Evolutionary conservation across 2,329 filamentous ascomycete genomes (phyloP), one percentile per base, ranked within the genome.

Genomic region (Ophiosphaerella narmari): DNA sequence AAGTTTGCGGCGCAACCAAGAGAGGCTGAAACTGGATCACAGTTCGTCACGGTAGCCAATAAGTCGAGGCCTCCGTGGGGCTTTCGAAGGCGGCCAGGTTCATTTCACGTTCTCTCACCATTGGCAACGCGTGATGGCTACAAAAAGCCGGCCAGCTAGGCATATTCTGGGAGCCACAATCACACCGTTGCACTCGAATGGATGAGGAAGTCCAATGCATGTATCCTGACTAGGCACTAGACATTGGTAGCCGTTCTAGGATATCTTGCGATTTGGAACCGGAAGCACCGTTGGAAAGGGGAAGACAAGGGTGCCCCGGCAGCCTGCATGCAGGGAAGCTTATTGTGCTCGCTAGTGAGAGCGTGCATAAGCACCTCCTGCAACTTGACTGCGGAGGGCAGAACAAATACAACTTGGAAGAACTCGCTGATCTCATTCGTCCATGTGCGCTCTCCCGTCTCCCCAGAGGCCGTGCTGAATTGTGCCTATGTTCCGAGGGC

Each of bases 361-460:
- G 56, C 53, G 55, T 70, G 67, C 68, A 71, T 69, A 66, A 67
- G 58, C 62, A 59, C 52, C 49, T 41, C 31, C 45, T 36, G 45
- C 31, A 42, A 36, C 21, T 54, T 51, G 46, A 48, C 55, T 58
- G 38, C 52, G 54, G 62, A 58, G 50, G 54, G 54, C 57, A 55
- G 57, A 59, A 57, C 67, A 67, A 68, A 68, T 66, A 67, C 57
- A 63, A 62, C 58, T 62, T 56, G 53, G 55, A 56, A 55, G 60
- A 58, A 56, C 48, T 37, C 49, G 57, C 63, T 50, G 50, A 56
- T 55, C 44, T 55, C 54, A 71, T 68, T 70, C 60, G 66, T 55
- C 56, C 54, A 46, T 46, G 42, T 43, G 50, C 42, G 48, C 51
- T 35, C 56, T 63, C 46, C 64, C 64, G 64, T 54, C 55, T 65